Evolutionary conservation across 192 early-diverging fungal species (phyloP), one percentile per base, ranked within the genome.

Genomic region (Gigaspora rosea): DNA sequence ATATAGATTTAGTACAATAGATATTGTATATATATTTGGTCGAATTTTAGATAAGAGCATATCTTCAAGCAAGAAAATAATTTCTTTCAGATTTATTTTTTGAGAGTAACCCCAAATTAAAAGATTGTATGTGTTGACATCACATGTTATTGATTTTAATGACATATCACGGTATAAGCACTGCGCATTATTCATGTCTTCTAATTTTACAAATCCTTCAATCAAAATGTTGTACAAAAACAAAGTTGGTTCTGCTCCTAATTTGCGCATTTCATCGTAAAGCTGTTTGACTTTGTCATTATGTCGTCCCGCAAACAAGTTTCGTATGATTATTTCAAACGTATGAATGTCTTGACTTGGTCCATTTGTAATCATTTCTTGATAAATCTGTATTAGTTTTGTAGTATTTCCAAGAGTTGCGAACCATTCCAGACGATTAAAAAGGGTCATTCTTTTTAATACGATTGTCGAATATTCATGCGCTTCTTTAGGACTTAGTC

Each of bases 161-260:
- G 20, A 64, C 62, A 64, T 64, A 22, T 64, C 15, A 12, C 20
- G 22, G 20, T 35, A 64, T 64, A 64, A 27, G 22, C 35, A 13
- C 22, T 35, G 12, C 8, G 62, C 62, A 27, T 4, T 64, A 12
- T 35, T 10, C 62, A 64, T 35, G 62, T 64, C 35, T 35, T 27
- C 62, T 20, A 35, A 13, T 35, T 64, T 27, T 41, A 64, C 62
- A 41, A 64, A 64, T 64, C 62, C 62, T 41, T 64, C 35, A 27
- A 64, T 64, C 12, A 64, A 41, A 64, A 64, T 12, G 20, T 64
- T 64, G 20, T 64, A 64, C 11, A 41, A 64, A 35, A 13, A n/a
- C 20, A 27, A 41, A 8, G 15, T 35, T 64, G 62, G 62, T 13
- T 35, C 12, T 35, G 20, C 4, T 27, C 35, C 35, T 64, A 41